Evolutionary conservation across 805 yeast genomes (phyloP), one percentile per base, ranked within the genome.

Genomic region (Ogataea ramenticola): DNA sequence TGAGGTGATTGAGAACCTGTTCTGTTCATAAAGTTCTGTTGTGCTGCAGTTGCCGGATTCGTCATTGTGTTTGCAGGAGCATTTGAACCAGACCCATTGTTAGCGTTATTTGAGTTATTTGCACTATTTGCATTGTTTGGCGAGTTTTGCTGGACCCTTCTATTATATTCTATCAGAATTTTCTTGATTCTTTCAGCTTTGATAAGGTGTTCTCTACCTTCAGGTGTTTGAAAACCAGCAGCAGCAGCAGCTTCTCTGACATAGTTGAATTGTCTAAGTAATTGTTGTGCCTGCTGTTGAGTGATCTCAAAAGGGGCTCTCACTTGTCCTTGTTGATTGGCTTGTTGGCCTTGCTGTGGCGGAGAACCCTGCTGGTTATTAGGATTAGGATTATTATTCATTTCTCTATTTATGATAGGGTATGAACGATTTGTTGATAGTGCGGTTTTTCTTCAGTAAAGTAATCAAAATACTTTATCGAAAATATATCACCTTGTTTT

Each of bases 151-250:
- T 53, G 41, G 35, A 55, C 61, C 43, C 55, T 58, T 44, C 50
- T 52, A 36, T 61, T 52, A 43, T 59, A 64, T 44, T 74, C 75
- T 41, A 80, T 65, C 54, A 83, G 67, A 30, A 82, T 68, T 38
- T 75, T 75, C 57, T 78, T 81, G 49, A 83, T 78, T 43, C 73
- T 74, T 37, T 82, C 79, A 3, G 87, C 88, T 48, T 75, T 77
- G 47, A 69, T 70, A 51, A 77, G 62, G 52, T 82, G 82, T 48
- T 78, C 80, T 51, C 76, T 75, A 17, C 87, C 88, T 46, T 70
- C 77, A 0, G 75, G 79, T 0, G 81, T 72, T 22, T 73, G 76
- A 30, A 70, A 69, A 3, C 87, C 86, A 0, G 81, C 73, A 16
- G 72, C 73, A 52, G 75, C 77, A 1, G 88, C 89, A 51, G 75